Percentiles rank a stretch among this genome's conserved stretches.
Evolutionary conservation across 2,329 filamentous ascomycete genomes (phyloP).

Genomic region (Nannizzia gypsea): DNA sequence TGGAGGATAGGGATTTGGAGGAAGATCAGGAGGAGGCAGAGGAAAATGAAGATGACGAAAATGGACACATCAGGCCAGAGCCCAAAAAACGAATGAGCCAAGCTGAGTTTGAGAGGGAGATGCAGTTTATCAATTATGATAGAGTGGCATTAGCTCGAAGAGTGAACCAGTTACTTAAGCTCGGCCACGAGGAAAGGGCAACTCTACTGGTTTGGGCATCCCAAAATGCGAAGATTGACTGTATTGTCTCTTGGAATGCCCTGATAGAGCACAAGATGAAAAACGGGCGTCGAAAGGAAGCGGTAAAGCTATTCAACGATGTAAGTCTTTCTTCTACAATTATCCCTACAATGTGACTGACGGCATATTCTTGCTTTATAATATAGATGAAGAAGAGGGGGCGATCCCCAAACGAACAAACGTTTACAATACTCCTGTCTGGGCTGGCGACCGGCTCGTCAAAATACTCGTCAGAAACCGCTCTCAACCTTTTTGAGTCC

Average conservation of each 20-base stretch:
- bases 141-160: constrained; percentile 60
- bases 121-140: constrained; percentile 51
- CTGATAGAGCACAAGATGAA: constrained; percentile 61
- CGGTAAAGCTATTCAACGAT: constrained; percentile 81
- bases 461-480: constrained; percentile 52
- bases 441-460: constrained; percentile 50
- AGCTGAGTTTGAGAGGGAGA: constrained; percentile 40
- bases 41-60: not conserved
- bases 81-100: constrained; percentile 14
- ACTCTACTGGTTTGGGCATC: constrained; percentile 55
- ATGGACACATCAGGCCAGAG: not conserved
- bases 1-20: not conserved
- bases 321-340: constrained; percentile 34
- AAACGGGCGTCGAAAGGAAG: constrained; percentile 48
- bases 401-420: constrained; percentile 66
- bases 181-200: constrained; percentile 54
- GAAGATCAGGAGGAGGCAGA: not conserved
- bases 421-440: constrained; percentile 71
- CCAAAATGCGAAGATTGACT: constrained; percentile 49
- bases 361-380: constrained; percentile 9
- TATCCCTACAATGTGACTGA: not conserved
- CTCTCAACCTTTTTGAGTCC: constrained; percentile 63
- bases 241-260: constrained; percentile 77
- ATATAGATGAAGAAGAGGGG: constrained; percentile 84
- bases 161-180: constrained; percentile 49